Evolutionary conservation across 2,329 filamentous ascomycete species (phyloP), one percentile per base, ranked within the genome.

Genomic region (Harringtonia lauricola): DNA sequence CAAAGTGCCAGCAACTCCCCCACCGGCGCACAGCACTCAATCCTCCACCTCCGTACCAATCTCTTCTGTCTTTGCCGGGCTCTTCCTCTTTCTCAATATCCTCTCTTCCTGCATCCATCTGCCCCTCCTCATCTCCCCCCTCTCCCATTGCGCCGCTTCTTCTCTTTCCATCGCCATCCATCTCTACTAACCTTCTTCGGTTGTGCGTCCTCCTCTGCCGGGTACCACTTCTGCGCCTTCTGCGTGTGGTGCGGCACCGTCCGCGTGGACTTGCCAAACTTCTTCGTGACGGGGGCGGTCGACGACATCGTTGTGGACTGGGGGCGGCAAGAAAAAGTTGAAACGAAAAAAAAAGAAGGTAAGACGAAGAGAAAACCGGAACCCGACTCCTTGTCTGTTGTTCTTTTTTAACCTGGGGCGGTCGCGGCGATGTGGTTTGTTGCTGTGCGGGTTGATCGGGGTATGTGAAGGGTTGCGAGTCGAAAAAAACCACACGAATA

Each of bases 221-320:
- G 86, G 76, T 98, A 98, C 87, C 90, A 98, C 78, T 95, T 96
- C 79, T 86, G 81, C 63, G 90, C 90, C 86, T 94, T 94, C 72
- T 95, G 81, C 65, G 77, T 76, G 70, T 76, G 70, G 71, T 85
- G 80, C 69, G 86, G 88, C 70, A 95, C 83, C 70, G 83, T 79
- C 76, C 90, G 83, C 75, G 86, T 85, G 73, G 86, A 86, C 81
- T 50, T 51, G 76, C 88, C 88, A 79, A 95, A 95, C 79, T 85
- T 90, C 86, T 95, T 94, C 64, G 82, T 86, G 72, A 78, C 74
- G 62, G 71, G 70, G 61, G 67, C 71, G 67, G 76, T 74, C 59
- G 72, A 71, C 74, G 82, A 83, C 82, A 86, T 86, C 58, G 67
- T n/a, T n/a, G n/a, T n/a, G n/a, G n/a, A n/a, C n/a, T 79, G 72